Evolutionary conservation across 768 basidiomycete species (phyloP), one percentile per base, ranked within the genome.

Genomic region (Cubamyces sp.): DNA sequence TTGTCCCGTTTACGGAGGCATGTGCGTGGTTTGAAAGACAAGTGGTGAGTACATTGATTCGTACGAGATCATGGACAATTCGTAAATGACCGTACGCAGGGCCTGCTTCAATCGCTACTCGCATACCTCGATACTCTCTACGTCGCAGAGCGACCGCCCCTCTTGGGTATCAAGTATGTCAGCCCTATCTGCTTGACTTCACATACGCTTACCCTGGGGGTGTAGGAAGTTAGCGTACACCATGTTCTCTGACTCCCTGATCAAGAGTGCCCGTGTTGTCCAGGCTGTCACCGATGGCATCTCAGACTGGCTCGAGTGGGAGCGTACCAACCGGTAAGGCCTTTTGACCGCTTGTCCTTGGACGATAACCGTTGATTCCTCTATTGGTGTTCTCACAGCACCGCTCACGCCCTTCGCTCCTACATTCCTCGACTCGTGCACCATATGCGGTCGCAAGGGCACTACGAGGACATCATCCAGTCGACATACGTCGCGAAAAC

Each of bases 101-200:
- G 75, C 4, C 74, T 91, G 19, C 69, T 92, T 2, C 74, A 82
- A 63, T 87, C 87, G 0, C 73, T 92, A 25, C 74, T 92, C 54
- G 83, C 90, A 3, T 89, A 87, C 70, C 74, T 94, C 53, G 91
- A 94, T 69, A 84, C 88, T 68, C 79, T 80, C 0, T 92, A 87
- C 65, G 79, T 91, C 11, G 68, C 71, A 0, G 74, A 76, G 42
- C 73, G 79, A 34, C 74, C 76, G 26, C 73, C 75, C 14, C 57
- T 77, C 15, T 66, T 68, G 8, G 74, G 72, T 15, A 81, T 87
- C 48, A 79, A 74, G 90, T 88, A 64, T 21, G 79, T 71, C 3
- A 25, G 4, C 25, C 19, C 11, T 7, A 21, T 23, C 5, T 19
- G 16, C 16, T 26, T 43, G 57, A n/a, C 52, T 37, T 57, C 28